phyloP scores from a whole-genome alignment of 176 grass and related monocot species.

The Olyra latifolia region DNA sequence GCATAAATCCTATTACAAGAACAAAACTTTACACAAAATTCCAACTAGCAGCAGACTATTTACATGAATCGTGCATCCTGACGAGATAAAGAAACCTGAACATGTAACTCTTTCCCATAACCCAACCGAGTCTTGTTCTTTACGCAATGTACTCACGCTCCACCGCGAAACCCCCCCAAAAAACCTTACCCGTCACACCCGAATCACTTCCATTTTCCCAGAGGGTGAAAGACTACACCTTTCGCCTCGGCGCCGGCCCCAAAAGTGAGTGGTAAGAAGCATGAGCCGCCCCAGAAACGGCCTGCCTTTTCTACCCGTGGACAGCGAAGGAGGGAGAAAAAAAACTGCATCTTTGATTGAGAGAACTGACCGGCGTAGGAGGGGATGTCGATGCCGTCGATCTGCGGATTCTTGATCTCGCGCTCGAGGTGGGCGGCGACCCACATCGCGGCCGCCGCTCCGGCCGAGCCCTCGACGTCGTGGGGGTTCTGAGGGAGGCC shows the following conservation, averaged over 20 bases:
- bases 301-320: no score
- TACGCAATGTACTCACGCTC: neutral
- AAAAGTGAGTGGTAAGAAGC: neutral
- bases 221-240: neutral
- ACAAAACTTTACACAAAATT: conserved; percentile 1
- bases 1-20: neutral
- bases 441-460: conserved; percentile 53
- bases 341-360: conserved; percentile 13
- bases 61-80: neutral
- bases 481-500: neutral
- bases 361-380: conserved; percentile 54
- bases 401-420: conserved; percentile 84
- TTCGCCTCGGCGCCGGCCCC: neutral
- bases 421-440: conserved; percentile 91
- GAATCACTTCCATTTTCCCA: neutral
- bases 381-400: conserved; percentile 73
- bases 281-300: no score
- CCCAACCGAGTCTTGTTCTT: neutral
- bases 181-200: neutral
- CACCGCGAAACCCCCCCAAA: neutral
- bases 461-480: neutral
- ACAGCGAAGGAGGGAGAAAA: no score
- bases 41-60: neutral
- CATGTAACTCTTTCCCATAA: neutral
- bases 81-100: neutral